These are phyloP conservation scores for Kurtzmaniella natalensis DNA, from an alignment of 1,139 yeast genomes.

Conservation along the genomic window DNA sequence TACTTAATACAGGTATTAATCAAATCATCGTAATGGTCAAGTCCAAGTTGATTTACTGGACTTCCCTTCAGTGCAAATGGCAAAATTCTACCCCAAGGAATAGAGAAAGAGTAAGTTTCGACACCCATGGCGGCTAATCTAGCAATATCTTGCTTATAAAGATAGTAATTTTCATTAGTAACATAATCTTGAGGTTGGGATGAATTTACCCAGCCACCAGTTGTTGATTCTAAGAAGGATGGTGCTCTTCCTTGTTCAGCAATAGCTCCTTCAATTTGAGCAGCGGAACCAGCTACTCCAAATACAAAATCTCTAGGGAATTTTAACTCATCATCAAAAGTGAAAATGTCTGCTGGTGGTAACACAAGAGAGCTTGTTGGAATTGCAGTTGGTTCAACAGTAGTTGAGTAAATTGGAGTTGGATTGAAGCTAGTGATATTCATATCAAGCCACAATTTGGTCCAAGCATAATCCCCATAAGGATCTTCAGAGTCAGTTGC, in stretches of 20 bases:
- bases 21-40: slow-evolving; percentile 31
- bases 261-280: slow-evolving; percentile 34
- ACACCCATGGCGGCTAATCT: slow-evolving; percentile 30
- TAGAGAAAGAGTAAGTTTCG: slow-evolving; percentile 26
- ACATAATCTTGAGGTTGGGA: slow-evolving; percentile 17
- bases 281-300: slow-evolving; percentile 25
- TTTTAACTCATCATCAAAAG: slow-evolving; percentile 13
- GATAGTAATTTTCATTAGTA: slow-evolving; percentile 28
- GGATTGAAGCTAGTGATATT: slow-evolving; percentile 13
- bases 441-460: slow-evolving; percentile 16
- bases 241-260: slow-evolving; percentile 31
- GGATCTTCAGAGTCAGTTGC: slow-evolving; percentile 17
- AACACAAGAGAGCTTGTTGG: slow-evolving; percentile 17
- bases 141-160: slow-evolving; percentile 29
- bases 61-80: slow-evolving; percentile 25
- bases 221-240: slow-evolving; percentile 24
- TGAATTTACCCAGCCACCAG: slow-evolving; percentile 9
- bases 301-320: slow-evolving; percentile 18
- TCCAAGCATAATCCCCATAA: slow-evolving; percentile 21
- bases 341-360: slow-evolving; percentile 18
- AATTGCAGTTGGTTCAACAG: slow-evolving; percentile 19
- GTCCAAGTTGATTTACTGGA: slow-evolving; percentile 25
- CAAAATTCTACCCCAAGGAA: slow-evolving; percentile 32
- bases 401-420: slow-evolving; percentile 14
- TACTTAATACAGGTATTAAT: slow-evolving; percentile 23